Percentiles rank a stretch among this genome's conserved stretches.
Evolutionary conservation across 2,329 filamentous ascomycete genomes (phyloP).

Genomic region (Cercospora brassicicola): DNA sequence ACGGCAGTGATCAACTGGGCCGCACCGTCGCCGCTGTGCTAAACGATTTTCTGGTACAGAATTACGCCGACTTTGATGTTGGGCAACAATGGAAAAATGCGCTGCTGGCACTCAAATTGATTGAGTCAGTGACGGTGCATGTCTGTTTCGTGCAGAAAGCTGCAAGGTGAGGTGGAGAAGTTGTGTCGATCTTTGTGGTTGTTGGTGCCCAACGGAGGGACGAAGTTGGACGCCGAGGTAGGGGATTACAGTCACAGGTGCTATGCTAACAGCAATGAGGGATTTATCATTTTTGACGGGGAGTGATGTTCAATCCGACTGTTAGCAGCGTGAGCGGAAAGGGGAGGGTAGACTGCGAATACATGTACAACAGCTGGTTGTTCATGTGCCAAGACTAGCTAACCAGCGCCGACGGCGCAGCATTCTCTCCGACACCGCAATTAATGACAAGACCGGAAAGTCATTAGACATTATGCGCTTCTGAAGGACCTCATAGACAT

Average conservation of each 20-base stretch:
- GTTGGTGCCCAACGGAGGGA: background rate
- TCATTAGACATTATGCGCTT: background rate
- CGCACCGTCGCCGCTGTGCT: background rate
- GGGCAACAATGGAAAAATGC: background rate
- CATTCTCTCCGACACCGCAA: background rate
- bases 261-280: background rate
- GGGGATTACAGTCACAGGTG: background rate
- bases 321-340: background rate
- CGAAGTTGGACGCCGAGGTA: background rate
- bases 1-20: background rate
- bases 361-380: background rate
- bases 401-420: background rate
- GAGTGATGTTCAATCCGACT: background rate
- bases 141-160: background rate
- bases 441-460: background rate
- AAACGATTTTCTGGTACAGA: background rate
- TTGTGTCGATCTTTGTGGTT: background rate
- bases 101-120: background rate
- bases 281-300: background rate
- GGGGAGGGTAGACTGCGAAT: background rate
- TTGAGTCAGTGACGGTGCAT: background rate
- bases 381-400: background rate
- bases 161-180: background rate
- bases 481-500: background rate
- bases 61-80: background rate